Base-by-base conservation (phyloP, 2,329 filamentous ascomycete genomes). In the Pleomassaria siparia region DNA sequence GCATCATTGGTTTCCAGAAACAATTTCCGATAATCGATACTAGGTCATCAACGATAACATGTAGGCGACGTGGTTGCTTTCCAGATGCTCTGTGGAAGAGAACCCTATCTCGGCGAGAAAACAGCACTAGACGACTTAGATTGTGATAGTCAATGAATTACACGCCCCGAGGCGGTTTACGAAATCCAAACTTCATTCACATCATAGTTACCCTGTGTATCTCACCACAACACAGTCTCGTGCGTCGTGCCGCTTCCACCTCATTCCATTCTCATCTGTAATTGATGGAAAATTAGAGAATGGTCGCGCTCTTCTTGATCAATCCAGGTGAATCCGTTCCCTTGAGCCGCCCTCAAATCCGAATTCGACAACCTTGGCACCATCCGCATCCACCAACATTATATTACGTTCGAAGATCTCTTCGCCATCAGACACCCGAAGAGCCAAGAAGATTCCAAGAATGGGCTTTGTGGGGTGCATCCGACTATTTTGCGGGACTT, bases 321-420 rank as follows among this genome's bases (percentile, higher is more conserved):
- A 24, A 54, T 44, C 58, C 53, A 54, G 42, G 49, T 44, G 16
- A 16, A 21, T 39, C 30, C 10, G 40, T 57, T 66, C 62, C 62
- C 40, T 64, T 67, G 52, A 55, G 53, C 62, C 62, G 61, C 46
- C 50, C 35, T 36, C 7, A 50, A 50, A 44, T 40, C 26, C 30
- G 42, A 64, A 50, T 63, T 40, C 60, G 54, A 24, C n/a, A 43
- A 12, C 11, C 60, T 57, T 60, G 63, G 51, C 55, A 22, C 4
- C 20, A 42, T 25, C 21, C 43, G 16, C 29, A 28, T 32, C 32
- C 44, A 44, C 40, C 30, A 30, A 46, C 24, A 35, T 40, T 21
- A 43, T 20, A 50, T 50, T 53, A 46, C 47, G 42, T 49, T 46
- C 36, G 59, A 33, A 51, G 41, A 44, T 36, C 44, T 42, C 29